phyloP scores from a whole-genome alignment of 495 filamentous ascomycete genomes.

The Bathelium albidoporum region DNA sequence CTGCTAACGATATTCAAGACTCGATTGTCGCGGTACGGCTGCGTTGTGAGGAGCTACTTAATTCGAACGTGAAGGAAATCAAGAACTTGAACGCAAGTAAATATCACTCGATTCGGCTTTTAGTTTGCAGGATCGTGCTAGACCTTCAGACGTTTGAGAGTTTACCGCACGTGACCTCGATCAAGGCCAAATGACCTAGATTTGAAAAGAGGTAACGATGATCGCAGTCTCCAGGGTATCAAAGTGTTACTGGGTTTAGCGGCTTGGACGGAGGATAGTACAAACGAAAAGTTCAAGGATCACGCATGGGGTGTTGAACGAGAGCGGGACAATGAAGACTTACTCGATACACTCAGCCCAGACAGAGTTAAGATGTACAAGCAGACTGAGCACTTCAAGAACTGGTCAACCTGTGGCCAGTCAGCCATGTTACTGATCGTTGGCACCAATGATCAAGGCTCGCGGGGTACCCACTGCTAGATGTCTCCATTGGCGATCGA shows the following conservation, averaged over 20 bases:
- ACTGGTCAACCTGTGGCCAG: neutral
- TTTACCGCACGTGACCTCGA: neutral
- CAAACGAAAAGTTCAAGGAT: neutral
- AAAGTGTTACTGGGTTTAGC: neutral
- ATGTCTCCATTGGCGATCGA: neutral
- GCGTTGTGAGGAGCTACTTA: neutral
- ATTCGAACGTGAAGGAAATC: neutral
- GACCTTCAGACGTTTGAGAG: neutral
- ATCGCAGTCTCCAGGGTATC: neutral
- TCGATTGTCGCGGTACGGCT: neutral
- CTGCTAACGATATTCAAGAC: neutral
- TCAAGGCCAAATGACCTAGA: neutral
- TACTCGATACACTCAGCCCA: neutral
- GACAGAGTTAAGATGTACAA: neutral
- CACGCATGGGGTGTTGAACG: neutral
- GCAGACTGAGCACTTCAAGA: neutral
- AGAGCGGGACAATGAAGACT: neutral
- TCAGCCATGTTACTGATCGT: neutral
- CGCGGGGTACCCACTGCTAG: neutral
- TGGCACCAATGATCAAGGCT: neutral
- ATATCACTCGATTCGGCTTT: too few species aligned
- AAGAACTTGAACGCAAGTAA: neutral
- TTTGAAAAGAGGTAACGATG: neutral
- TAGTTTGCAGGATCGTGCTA: neutral
- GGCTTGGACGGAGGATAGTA: neutral